These are phyloP conservation scores for Saturnispora serradocipensis DNA, from an alignment of 805 yeast species.

Conservation along the genomic window DNA sequence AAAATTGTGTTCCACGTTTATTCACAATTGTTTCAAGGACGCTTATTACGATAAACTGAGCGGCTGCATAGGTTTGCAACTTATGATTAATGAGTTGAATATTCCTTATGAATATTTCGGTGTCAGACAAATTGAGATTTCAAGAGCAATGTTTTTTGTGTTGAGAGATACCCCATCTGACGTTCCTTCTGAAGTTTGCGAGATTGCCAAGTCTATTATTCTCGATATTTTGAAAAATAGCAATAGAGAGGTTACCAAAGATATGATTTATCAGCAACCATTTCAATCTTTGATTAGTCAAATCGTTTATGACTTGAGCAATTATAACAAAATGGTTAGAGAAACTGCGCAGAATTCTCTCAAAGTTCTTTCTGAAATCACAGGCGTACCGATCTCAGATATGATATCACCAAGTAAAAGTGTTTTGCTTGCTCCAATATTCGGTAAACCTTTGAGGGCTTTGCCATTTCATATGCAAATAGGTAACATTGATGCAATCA, in stretches of 20 bases:
- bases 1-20: constrained; percentile 67
- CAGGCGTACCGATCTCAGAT: constrained; percentile 59
- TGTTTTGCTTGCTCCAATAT: constrained; percentile 81
- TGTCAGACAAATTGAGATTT: constrained; percentile 72
- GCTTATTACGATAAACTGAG: constrained; percentile 80
- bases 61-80: constrained; percentile 74
- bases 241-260: constrained; percentile 50
- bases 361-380: constrained; percentile 55
- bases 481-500: constrained; percentile 95
- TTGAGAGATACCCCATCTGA: constrained; percentile 83
- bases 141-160: constrained; percentile 81
- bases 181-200: constrained; percentile 72
- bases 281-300: constrained; percentile 81
- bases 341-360: constrained; percentile 71
- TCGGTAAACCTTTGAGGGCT: constrained; percentile 94
- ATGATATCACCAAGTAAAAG: constrained; percentile 78
- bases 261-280: constrained; percentile 57
- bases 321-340: constrained; percentile 76
- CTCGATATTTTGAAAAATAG: constrained; percentile 56
- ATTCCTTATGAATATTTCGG: constrained; percentile 68
- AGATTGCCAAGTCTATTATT: constrained; percentile 61
- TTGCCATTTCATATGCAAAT: constrained; percentile 98
- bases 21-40: constrained; percentile 89
- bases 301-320: constrained; percentile 84
- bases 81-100: constrained; percentile 57